Evolutionary conservation across 371 early-diverging fungal species (phyloP), one percentile per base, ranked within the genome.

Genomic region (Mortierella sp.): DNA sequence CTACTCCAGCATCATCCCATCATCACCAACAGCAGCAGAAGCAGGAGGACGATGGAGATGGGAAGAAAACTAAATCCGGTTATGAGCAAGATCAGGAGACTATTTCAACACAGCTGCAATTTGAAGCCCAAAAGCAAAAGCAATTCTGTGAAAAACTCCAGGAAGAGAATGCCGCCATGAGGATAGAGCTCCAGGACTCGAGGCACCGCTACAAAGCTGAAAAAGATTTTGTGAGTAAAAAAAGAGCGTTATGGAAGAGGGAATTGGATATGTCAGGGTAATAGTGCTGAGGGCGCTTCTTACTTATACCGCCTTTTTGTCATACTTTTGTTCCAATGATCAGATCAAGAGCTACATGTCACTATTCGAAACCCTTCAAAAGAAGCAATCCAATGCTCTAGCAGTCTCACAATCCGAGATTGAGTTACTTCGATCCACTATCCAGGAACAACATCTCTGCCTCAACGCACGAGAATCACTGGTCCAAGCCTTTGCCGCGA

Each of bases 321-420:
- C n/a, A 47, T 58, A 15, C 55, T 22, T 58, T 32, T 58, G 19
- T 6, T n/a, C 15, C 33, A 16, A 40, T 38, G 0, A 43, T 13
- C 55, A 81, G 81, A 72, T 75, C 69, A 81, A 75, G 50, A 63
- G 72, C 21, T 81, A 81, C 55, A 81, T 81, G 81, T 81, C 81
- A 1, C 48, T 76, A 6, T 81, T 75, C 55, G 81, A 81, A 62
- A 66, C 68, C 38, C 62, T 81, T 21, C 81, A 81, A 66, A 75
- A 69, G 72, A 81, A 81, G 33, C 81, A 81, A 69, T 45, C 76
- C 2, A 81, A 76, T 41, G 81, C 76, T 15, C 50, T 80, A 40
- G 71, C 80, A 40, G 72, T 68, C 22, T 62, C 80, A 11, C 75
- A 71, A 24, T 63, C 72, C 22, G 72, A 80, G 33, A 70, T 80